A percentile compares a stretch with the other conserved stretches of the same genome.
These are phyloP conservation scores for Botrytis squamosa DNA, from an alignment of 2,329 filamentous ascomycete species.

Conservation along the genomic window DNA sequence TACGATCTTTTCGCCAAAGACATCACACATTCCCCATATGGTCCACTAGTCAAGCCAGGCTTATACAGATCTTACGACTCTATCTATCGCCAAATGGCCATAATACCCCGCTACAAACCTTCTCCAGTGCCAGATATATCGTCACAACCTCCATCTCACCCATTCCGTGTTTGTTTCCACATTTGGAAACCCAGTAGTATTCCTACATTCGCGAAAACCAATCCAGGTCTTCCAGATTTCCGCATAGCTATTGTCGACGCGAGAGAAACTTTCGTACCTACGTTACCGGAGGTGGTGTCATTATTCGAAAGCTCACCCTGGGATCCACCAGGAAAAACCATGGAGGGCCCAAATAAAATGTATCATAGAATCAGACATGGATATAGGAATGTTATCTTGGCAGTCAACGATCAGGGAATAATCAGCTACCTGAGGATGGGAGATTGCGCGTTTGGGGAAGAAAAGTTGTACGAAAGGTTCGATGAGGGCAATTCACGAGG, in stretches of 20 bases:
- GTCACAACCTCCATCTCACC: slow-evolving; percentile 41
- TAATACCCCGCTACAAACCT: slow-evolving; percentile 73
- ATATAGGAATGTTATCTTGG: slow-evolving; percentile 78
- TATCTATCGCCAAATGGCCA: slow-evolving; percentile 73
- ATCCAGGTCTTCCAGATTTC: slow-evolving; percentile 77
- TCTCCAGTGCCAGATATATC: slow-evolving; percentile 35
- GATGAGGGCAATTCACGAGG: slow-evolving; percentile 44
- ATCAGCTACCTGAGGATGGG: slow-evolving; percentile 82
- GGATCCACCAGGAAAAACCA: slow-evolving; percentile 51
- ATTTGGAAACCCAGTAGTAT: slow-evolving; percentile 70
- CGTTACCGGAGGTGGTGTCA: slow-evolving; percentile 65
- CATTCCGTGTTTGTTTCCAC: slow-evolving; percentile 75
- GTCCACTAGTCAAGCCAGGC: slow-evolving; percentile 62
- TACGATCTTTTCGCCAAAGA: slow-evolving; percentile 36
- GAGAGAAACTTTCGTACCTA: slow-evolving; percentile 68
- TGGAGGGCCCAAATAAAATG: slow-evolving; percentile 50
- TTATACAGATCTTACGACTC: slow-evolving; percentile 64
- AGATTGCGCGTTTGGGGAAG: slow-evolving; percentile 76
- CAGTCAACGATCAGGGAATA: slow-evolving; percentile 85
- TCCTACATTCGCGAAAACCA: slow-evolving; percentile 72
- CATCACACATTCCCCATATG: slow-evolving; percentile 39
- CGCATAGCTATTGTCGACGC: slow-evolving; percentile 80
- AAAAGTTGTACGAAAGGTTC: slow-evolving; percentile 66
- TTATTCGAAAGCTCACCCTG: slow-evolving; percentile 74
- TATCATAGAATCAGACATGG: slow-evolving; percentile 83